Evolutionary conservation across 345 rosid genomes (phyloP).

Genomic region (Hirschfeldia incana): DNA sequence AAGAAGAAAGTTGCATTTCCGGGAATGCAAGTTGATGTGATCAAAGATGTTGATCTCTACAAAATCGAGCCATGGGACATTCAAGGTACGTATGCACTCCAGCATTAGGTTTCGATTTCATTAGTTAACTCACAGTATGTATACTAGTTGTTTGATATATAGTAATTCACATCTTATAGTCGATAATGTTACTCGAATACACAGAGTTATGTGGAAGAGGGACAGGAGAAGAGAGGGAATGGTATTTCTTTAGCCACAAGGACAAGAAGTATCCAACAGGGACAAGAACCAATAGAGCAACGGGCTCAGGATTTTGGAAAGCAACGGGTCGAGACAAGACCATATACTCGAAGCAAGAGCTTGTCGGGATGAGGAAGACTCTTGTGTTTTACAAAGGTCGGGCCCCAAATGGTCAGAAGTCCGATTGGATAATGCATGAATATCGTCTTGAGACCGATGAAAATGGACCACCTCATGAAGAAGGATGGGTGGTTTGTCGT

Average conservation of each 20-base stretch:
- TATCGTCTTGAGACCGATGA: slow-evolving; percentile 94
- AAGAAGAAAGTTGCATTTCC: slow-evolving; percentile 59
- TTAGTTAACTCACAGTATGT: neutral
- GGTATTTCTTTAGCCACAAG: slow-evolving; percentile 97
- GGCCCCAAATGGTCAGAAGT: slow-evolving; percentile 94
- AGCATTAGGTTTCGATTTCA: neutral
- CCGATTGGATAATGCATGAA: slow-evolving; percentile 98
- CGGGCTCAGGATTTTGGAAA: slow-evolving; percentile 95
- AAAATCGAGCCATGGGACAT: slow-evolving; percentile 88
- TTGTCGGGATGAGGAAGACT: slow-evolving; percentile 97
- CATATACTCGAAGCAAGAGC: slow-evolving; percentile 71
- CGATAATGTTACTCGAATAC: neutral
- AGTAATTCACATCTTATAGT: neutral
- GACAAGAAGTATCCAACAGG: slow-evolving; percentile 98
- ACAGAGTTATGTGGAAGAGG: slow-evolving; percentile 82
- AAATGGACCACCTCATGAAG: slow-evolving; percentile 89
- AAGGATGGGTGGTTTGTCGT: slow-evolving; percentile 98
- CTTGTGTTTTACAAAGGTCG: slow-evolving; percentile 90
- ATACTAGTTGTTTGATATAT: neutral
- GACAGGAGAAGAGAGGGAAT: slow-evolving; percentile 81
- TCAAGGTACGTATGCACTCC: slow-evolving; percentile 49
- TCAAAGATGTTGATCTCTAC: slow-evolving; percentile 77
- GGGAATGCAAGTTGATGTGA: slow-evolving; percentile 69
- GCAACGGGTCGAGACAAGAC: slow-evolving; percentile 99
- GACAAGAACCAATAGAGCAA: slow-evolving; percentile 95